Percentiles rank a stretch among this genome's conserved stretches.
These are phyloP conservation scores for Botrytis aclada DNA, from an alignment of 2,329 filamentous ascomycete species.

Conservation along the genomic window DNA sequence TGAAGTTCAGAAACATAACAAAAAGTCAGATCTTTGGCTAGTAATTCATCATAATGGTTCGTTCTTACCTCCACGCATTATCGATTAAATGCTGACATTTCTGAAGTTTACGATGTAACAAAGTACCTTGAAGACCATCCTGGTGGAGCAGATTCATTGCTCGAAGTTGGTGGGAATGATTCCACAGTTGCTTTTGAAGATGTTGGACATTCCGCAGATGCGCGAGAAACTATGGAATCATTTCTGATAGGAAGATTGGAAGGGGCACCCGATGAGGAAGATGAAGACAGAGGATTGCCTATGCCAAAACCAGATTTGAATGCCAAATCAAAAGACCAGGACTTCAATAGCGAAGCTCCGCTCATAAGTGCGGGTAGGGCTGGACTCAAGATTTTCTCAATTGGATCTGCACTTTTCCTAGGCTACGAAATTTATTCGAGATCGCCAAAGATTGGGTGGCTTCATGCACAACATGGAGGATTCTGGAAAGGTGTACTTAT, in stretches of 20 bases:
- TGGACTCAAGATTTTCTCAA: conserved; percentile 9
- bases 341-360: conserved; percentile 17
- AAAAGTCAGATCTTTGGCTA: conserved; percentile 50
- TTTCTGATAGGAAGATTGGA: conserved; percentile 22
- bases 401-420: conserved; percentile 15
- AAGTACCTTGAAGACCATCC: conserved; percentile 59
- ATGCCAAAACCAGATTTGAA: conserved; percentile 21
- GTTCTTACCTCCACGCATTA: not conserved
- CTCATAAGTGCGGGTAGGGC: conserved; percentile 16
- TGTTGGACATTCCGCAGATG: conserved; percentile 68
- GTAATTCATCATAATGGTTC: conserved; percentile 55
- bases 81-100: not conserved
- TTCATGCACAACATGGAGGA: conserved; percentile 36
- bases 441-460: conserved; percentile 20
- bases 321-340: conserved; percentile 13
- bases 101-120: conserved; percentile 56
- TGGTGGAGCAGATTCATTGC: conserved; percentile 73
- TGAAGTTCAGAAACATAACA: conserved; percentile 51
- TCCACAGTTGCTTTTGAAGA: conserved; percentile 79
- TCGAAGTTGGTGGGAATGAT: conserved; percentile 75
- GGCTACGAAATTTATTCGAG: conserved; percentile 16
- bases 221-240: conserved; percentile 23
- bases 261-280: conserved; percentile 19
- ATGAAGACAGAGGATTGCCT: conserved; percentile 17
- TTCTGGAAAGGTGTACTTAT: conserved; percentile 26